Evolutionary conservation across 352 stramenopile genomes (phyloP), one percentile per base, ranked within the genome.

Genomic region (Phytophthora kernoviae): DNA sequence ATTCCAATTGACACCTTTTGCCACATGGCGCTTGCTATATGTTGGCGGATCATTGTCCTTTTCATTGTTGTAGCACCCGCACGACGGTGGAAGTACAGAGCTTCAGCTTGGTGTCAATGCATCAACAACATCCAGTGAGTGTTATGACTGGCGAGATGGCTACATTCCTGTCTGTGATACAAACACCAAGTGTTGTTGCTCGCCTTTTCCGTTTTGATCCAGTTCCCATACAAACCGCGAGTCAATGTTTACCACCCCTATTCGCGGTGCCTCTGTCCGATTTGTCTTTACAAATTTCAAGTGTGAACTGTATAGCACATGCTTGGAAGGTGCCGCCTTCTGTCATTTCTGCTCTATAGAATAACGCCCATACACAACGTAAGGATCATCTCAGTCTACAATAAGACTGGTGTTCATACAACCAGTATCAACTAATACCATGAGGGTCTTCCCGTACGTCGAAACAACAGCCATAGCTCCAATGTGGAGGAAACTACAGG

Each of bases 401-500:
- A 32, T 30, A 30, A 6, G 3, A 30, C 24, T 30, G 41, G 41
- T 32, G 18, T 24, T 6, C 39, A 45, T 46, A 11, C 15, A 6
- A n/a, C 40, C 10, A 6, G 7, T 27, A 24, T 27, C 11, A 20
- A 20, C 17, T 27, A 26, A 7, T 5, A 46, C n/a, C 4, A 75
- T 70, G 62, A 46, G 53, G 33, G 58, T 73, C 24, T 69, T 73
- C 37, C 48, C 40, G 50, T 41, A 40, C 20, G 22, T 73, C 27
- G 50, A 69, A 47, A 62, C 46, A 42, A 55, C 70, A 39, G 73
- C 70, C 14, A 70, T 80, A 56, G 60, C 54, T 15, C 70, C 71
- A 1, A 65, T 79, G 68, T 84, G 74, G 74, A 54, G 60, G 14
- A 73, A 75, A 42, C 58, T 84, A 52, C 62, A 59, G 30, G 61